These are phyloP conservation scores for Candida frijolesensis DNA, from an alignment of 1,139 yeast genomes.

Conservation along the genomic window DNA sequence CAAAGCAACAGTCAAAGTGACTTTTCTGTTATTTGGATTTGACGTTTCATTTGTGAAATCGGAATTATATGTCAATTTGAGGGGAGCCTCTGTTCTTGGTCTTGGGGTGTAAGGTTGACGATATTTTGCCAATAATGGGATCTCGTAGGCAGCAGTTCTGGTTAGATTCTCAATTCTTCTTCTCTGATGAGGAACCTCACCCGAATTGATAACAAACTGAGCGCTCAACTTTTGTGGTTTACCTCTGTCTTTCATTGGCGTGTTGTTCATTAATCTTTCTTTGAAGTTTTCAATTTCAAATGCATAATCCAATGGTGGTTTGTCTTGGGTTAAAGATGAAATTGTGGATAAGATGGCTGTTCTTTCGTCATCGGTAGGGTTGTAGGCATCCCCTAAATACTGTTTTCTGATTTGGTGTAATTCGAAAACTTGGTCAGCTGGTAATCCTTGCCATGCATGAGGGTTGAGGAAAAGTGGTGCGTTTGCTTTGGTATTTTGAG, in stretches of 20 bases:
- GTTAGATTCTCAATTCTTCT: constrained; percentile 53
- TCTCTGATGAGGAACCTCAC: constrained; percentile 39
- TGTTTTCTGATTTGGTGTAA: constrained; percentile 62
- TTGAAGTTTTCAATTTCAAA: constrained; percentile 50
- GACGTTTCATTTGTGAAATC: constrained; percentile 65
- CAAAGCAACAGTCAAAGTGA: constrained; percentile 58
- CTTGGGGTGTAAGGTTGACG: constrained; percentile 63
- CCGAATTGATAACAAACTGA: constrained; percentile 39
- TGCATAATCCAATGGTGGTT: constrained; percentile 44
- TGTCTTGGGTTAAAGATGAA: constrained; percentile 30
- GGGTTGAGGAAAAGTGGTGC: constrained; percentile 53
- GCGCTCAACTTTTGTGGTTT: constrained; percentile 45
- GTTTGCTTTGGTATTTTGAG: constrained; percentile 8
- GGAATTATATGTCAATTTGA: constrained; percentile 69
- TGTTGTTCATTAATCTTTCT: constrained; percentile 48
- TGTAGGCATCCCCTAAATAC: constrained; percentile 57
- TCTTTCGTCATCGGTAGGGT: constrained; percentile 53
- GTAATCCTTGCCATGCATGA: constrained; percentile 67
- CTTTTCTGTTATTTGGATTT: constrained; percentile 72
- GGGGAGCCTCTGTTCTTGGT: constrained; percentile 48
- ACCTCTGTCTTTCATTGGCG: constrained; percentile 41
- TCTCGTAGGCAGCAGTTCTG: constrained; percentile 86
- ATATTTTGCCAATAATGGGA: constrained; percentile 79
- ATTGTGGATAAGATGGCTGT: constrained; percentile 49
- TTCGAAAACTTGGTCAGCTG: constrained; percentile 62